Percentiles rank a stretch among this genome's conserved stretches.
Evolutionary conservation across 306 rosid species (phyloP).

Genomic region (Casuarina glauca): DNA sequence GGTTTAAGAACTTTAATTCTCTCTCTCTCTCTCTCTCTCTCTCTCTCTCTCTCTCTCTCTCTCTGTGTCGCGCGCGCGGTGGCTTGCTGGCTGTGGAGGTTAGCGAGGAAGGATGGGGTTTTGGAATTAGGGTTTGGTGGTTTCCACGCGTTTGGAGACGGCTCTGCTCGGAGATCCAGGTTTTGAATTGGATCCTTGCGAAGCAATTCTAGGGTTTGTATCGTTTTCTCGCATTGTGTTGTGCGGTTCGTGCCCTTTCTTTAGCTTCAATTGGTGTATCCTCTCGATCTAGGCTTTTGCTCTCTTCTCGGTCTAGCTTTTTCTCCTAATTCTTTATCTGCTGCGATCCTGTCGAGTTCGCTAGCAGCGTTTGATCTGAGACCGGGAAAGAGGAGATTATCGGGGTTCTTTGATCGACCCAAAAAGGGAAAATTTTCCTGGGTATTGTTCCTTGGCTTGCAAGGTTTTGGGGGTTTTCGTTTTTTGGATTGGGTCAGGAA

Average conservation of each 20-base stretch:
- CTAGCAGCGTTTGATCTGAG: conserved; percentile 8
- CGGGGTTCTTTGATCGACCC: conserved; percentile 15
- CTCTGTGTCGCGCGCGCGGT: conserved; percentile 4
- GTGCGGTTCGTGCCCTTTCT: conserved; percentile 23
- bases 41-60: neutral
- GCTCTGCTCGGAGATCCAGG: conserved; percentile 58
- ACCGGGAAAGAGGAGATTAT: conserved; percentile 17
- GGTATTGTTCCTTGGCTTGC: conserved; percentile 4
- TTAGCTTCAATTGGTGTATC: conserved; percentile 34
- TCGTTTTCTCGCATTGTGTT: conserved; percentile 31
- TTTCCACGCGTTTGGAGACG: conserved; percentile 35
- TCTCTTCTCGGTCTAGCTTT: conserved; percentile 25
- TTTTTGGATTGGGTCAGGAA: conserved; percentile 23
- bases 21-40: neutral
- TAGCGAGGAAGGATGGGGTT: conserved; percentile 40
- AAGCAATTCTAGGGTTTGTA: conserved; percentile 36
- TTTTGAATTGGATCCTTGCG: conserved; percentile 50
- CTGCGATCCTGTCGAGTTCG: conserved; percentile 15
- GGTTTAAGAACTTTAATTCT: neutral
- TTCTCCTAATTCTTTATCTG: conserved; percentile 17
- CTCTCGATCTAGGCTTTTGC: conserved; percentile 61
- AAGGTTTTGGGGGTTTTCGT: conserved; percentile 11
- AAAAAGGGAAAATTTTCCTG: neutral
- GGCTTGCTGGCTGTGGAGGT: conserved; percentile 15
- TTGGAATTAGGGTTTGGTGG: conserved; percentile 54